A percentile compares a stretch with the other conserved stretches of the same genome.
phyloP scores from a whole-genome alignment of 2,329 filamentous ascomycete species.

The Didymella lethalis region DNA sequence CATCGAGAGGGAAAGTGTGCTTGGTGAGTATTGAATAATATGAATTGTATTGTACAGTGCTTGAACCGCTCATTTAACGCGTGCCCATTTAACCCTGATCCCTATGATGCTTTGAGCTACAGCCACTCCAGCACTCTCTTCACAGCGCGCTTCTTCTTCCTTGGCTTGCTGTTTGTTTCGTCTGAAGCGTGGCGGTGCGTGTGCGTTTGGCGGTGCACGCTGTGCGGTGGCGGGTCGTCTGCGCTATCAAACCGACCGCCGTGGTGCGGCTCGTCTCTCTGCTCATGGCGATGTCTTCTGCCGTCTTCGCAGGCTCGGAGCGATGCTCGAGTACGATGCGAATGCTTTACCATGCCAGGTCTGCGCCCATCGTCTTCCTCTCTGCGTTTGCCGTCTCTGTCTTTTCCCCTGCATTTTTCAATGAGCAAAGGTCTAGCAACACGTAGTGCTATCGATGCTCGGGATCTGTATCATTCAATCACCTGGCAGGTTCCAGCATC shows the following conservation, averaged over 20 bases:
- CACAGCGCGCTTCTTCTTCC: conserved; percentile 15
- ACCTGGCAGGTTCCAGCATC: conserved; percentile 44
- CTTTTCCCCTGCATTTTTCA: not conserved
- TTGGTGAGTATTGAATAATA: not conserved
- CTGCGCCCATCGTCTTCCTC: not conserved
- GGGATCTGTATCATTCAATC: conserved; percentile 24
- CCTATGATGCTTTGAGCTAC: not conserved
- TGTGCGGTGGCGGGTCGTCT: not conserved
- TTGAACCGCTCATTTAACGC: not conserved
- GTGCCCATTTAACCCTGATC: too few species aligned
- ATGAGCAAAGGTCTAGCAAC: conserved; percentile 6
- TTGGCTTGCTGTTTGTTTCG: not conserved
- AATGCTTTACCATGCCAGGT: not conserved
- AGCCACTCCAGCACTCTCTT: conserved; percentile 25
- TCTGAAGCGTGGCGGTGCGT: conserved; percentile 4
- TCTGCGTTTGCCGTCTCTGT: not conserved
- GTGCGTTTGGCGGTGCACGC: not conserved
- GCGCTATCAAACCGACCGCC: conserved; percentile 1
- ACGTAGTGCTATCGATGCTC: conserved; percentile 1
- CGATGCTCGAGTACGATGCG: not conserved
- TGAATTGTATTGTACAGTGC: not conserved
- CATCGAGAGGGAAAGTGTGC: not conserved
- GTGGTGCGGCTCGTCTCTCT: not conserved
- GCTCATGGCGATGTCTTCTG: not conserved
- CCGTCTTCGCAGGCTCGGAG: not conserved